A percentile compares a stretch with the other conserved stretches of the same genome.
These are phyloP conservation scores for Pseudozyma pruni DNA, from an alignment of 1,284 basidiomycete genomes.

Conservation along the genomic window DNA sequence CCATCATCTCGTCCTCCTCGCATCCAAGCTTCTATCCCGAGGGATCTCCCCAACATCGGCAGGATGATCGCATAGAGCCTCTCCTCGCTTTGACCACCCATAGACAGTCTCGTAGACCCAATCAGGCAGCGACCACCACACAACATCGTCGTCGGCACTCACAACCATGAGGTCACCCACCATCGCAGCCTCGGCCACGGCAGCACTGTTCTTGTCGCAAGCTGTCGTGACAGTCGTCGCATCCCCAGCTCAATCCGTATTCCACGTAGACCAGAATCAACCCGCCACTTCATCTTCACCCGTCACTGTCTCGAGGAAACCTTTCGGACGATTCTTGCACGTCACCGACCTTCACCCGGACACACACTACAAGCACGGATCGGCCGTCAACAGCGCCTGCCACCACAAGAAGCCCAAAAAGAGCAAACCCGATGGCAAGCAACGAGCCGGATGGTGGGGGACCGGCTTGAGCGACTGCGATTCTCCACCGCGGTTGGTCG, in stretches of 20 bases:
- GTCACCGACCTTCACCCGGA: conserved; percentile 87
- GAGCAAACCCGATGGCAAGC: conserved; percentile 45
- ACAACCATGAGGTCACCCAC: conserved; percentile 9
- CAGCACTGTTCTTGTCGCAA: conserved; percentile 13
- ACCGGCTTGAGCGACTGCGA: conserved; percentile 79
- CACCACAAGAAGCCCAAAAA: conserved; percentile 57
- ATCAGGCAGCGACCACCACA: too few relatives aligned
- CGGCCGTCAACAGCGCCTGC: conserved; percentile 54
- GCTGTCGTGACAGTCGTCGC: conserved; percentile 3
- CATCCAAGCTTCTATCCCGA: not conserved
- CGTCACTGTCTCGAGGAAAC: conserved; percentile 13
- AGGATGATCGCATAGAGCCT: conserved; percentile 8
- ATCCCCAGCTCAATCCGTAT: conserved; percentile 13
- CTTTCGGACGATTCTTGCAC: conserved; percentile 78
- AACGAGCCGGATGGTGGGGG: conserved; percentile 67
- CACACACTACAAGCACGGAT: conserved; percentile 74
- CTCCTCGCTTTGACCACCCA: too few relatives aligned
- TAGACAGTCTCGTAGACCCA: not conserved
- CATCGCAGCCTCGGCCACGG: conserved; percentile 7
- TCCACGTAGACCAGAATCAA: conserved; percentile 8
- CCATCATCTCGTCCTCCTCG: not conserved
- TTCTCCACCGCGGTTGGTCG: conserved; percentile 80
- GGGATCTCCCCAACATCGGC: not conserved
- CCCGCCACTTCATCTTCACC: not conserved
- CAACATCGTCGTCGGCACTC: too few relatives aligned